These are phyloP conservation scores for Colletotrichum sojae DNA, from an alignment of 2,329 filamentous ascomycete species.

Conservation along the genomic window DNA sequence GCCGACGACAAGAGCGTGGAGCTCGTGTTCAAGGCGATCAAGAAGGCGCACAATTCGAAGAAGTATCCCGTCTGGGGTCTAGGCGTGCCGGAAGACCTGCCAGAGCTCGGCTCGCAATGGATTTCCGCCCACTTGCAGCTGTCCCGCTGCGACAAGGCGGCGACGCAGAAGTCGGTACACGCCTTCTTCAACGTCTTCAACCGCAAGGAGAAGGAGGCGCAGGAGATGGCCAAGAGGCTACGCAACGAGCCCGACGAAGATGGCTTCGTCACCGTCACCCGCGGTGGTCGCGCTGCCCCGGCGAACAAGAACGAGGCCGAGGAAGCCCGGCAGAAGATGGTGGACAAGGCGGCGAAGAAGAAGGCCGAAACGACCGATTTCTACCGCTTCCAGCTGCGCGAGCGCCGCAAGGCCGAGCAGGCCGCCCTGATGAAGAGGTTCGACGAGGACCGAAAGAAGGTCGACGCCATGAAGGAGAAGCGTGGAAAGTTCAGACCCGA, in stretches of 20 bases:
- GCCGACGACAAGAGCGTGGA: constrained; percentile 87
- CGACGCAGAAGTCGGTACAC: constrained; percentile 82
- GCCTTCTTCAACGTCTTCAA: constrained; percentile 89
- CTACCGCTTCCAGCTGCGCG: constrained; percentile 86
- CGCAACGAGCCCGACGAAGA: constrained; percentile 92
- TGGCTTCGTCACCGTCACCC: constrained; percentile 92
- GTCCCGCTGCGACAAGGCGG: constrained; percentile 76
- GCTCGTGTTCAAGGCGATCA: constrained; percentile 80
- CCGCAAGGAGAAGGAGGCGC: constrained; percentile 76
- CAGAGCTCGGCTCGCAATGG: constrained; percentile 70
- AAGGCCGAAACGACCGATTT: constrained; percentile 79
- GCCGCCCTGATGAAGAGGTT: constrained; percentile 78
- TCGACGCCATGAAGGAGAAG: constrained; percentile 79
- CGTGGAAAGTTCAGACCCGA: constrained; percentile 73
- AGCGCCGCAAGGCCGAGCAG: constrained; percentile 83
- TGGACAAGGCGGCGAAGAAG: constrained; percentile 75
- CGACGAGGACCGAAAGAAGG: constrained; percentile 80
- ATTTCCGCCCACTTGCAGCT: constrained; percentile 78
- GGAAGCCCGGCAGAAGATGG: constrained; percentile 70
- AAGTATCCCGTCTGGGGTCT: constrained; percentile 78
- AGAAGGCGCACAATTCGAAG: constrained; percentile 72
- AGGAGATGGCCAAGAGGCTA: constrained; percentile 72
- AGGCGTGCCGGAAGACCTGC: constrained; percentile 69
- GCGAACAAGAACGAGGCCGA: constrained; percentile 81
- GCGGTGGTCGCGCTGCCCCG: constrained; percentile 81